phyloP scores from a whole-genome alignment of 352 stramenopile species.

The Pythium guiyangense region DNA sequence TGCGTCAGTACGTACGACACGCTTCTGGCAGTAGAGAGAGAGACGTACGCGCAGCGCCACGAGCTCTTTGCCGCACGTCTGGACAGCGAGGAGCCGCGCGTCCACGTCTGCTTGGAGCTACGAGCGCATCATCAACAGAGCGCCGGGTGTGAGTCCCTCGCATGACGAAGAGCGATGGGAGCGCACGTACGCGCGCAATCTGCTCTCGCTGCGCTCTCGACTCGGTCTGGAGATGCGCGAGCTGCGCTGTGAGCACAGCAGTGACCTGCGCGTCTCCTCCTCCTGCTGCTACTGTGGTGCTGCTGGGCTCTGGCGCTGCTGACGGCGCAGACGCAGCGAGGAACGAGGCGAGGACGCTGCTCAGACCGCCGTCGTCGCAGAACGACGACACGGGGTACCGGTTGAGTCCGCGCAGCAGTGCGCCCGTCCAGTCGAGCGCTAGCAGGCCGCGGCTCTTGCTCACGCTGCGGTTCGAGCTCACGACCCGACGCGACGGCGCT shows the following conservation, averaged over 20 bases:
- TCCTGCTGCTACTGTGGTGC: neutral
- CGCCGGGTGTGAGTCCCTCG: neutral
- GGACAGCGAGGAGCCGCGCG: slow-evolving; percentile 40
- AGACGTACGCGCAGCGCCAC: slow-evolving; percentile 41
- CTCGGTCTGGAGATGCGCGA: slow-evolving; percentile 45
- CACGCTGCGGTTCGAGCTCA: slow-evolving; percentile 60
- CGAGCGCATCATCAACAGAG: neutral
- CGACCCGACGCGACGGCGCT: slow-evolving; percentile 31
- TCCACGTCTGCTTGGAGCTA: slow-evolving; percentile 70
- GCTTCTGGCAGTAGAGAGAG: neutral
- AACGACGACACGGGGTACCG: slow-evolving; percentile 69
- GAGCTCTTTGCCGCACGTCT: slow-evolving; percentile 59
- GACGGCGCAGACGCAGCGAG: slow-evolving; percentile 8
- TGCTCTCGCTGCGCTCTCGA: slow-evolving; percentile 38
- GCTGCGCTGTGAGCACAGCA: slow-evolving; percentile 30
- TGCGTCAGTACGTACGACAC: neutral
- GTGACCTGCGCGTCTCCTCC: slow-evolving; percentile 1
- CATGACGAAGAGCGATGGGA: neutral
- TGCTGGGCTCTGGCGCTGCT: neutral
- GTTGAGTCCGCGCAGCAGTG: slow-evolving; percentile 62
- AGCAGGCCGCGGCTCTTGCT: slow-evolving; percentile 21
- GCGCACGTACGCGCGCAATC: slow-evolving; percentile 29
- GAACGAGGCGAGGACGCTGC: slow-evolving; percentile 36
- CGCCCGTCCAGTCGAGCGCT: slow-evolving; percentile 52
- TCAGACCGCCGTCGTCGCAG: slow-evolving; percentile 67